Conservation (phyloP, 768 basidiomycete genomes). For the Leccinum rimulosum region DNA sequence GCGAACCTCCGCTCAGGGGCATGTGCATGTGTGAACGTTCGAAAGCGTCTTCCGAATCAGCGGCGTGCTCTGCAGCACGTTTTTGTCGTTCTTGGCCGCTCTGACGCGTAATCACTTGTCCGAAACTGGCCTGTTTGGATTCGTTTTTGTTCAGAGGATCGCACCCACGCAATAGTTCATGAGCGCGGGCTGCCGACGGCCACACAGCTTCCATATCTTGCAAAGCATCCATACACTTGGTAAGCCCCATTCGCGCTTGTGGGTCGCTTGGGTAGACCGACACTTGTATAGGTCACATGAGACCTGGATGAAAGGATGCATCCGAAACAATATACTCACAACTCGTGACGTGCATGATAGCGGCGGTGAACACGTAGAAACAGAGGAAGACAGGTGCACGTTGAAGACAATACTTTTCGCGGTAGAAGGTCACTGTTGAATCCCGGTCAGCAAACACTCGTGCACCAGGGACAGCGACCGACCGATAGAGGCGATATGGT, state of each 20-base stretch:
- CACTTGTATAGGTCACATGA: slow-evolving; percentile 39
- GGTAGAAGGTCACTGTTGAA: slow-evolving; percentile 52
- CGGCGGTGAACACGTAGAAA: slow-evolving; percentile 79
- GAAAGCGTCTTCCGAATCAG: slow-evolving; percentile 36
- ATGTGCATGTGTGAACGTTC: slow-evolving; percentile 23
- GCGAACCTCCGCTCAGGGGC: slow-evolving; percentile 3
- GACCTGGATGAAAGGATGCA: background rate
- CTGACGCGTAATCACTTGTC: slow-evolving; percentile 14
- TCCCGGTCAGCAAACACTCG: background rate
- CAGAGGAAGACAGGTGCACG: slow-evolving; percentile 67
- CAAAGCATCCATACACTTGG: slow-evolving; percentile 65
- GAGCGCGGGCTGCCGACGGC: slow-evolving; percentile 74
- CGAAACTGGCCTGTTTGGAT: slow-evolving; percentile 1
- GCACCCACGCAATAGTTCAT: slow-evolving; percentile 67
- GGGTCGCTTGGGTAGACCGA: slow-evolving; percentile 65
- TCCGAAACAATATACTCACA: slow-evolving; percentile 42
- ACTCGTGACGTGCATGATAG: slow-evolving; percentile 74
- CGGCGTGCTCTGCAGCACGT: slow-evolving; percentile 55
- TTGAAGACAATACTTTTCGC: slow-evolving; percentile 58
- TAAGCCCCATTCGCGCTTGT: slow-evolving; percentile 62
- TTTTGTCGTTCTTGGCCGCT: slow-evolving; percentile 44
- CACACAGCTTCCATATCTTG: slow-evolving; percentile 65
- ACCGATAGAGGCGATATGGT: slow-evolving; percentile 73
- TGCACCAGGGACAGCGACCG: slow-evolving; percentile 10
- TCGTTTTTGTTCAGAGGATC: slow-evolving; percentile 33